Evolutionary conservation across 352 stramenopile species (phyloP).

Genomic region (Phytophthora colocasiae): DNA sequence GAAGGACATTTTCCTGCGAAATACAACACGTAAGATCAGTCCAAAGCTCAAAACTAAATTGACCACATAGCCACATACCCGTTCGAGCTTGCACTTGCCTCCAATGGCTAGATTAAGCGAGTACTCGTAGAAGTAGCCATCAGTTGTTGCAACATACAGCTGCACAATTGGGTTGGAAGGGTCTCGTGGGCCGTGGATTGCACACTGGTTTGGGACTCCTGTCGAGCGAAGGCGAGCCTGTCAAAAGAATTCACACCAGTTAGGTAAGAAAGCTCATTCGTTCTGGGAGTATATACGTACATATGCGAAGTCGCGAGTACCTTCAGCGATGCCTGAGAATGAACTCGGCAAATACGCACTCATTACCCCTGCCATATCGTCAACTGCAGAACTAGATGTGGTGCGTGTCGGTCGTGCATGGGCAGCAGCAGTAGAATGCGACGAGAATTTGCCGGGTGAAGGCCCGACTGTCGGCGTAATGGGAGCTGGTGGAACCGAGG

Average conservation of each 20-base stretch:
- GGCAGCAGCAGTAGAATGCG: conserved; percentile 14
- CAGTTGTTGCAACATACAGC: conserved; percentile 80
- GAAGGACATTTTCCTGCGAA: conserved; percentile 83
- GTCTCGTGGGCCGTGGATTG: conserved; percentile 78
- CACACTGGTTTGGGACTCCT: conserved; percentile 79
- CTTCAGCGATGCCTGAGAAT: conserved; percentile 83
- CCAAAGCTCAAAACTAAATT: not conserved
- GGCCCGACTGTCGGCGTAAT: conserved; percentile 19
- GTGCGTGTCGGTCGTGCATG: conserved; percentile 34
- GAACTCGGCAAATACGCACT: conserved; percentile 80
- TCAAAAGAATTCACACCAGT: conserved; percentile 8
- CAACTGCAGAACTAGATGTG: conserved; percentile 55
- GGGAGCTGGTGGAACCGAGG: conserved; percentile 20
- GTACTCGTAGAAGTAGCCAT: conserved; percentile 91
- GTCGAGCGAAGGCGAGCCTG: conserved; percentile 77
- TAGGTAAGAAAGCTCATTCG: conserved; percentile 32
- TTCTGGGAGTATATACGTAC: conserved; percentile 6
- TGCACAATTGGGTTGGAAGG: conserved; percentile 57
- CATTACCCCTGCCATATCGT: conserved; percentile 75
- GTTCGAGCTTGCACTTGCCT: conserved; percentile 85
- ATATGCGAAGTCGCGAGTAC: conserved; percentile 89
- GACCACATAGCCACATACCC: conserved; percentile 24
- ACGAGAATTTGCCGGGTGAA: conserved; percentile 17
- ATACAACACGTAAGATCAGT: conserved; percentile 2
- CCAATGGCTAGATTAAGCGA: conserved; percentile 74